Percentiles rank a stretch among this genome's conserved stretches.
Evolutionary conservation across 2,329 filamentous ascomycete species (phyloP).

Genomic region (Septoria linicola): DNA sequence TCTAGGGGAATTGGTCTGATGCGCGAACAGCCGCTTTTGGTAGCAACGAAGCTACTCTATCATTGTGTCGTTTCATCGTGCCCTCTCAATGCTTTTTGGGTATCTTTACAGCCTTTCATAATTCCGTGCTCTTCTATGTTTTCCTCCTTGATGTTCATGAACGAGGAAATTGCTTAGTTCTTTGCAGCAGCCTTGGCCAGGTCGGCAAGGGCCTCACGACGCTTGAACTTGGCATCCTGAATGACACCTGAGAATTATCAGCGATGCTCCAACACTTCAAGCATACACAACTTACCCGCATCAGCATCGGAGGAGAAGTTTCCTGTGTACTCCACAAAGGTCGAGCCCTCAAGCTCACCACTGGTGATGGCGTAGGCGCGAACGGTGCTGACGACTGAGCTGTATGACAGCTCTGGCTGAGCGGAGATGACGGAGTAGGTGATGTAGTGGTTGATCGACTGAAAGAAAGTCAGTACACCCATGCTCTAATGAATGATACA

Average conservation of each 20-base stretch:
- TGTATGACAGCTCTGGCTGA: slow-evolving; percentile 64
- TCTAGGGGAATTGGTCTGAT: too few relatives aligned
- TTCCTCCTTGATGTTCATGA: neutral
- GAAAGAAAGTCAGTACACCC: neutral
- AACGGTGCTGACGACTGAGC: slow-evolving; percentile 65
- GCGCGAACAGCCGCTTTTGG: too few relatives aligned
- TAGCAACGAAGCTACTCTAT: neutral
- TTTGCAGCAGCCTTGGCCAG: slow-evolving; percentile 51
- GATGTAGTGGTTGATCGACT: slow-evolving; percentile 72
- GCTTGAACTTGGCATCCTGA: slow-evolving; percentile 74
- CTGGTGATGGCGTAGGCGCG: slow-evolving; percentile 65
- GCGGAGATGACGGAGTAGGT: slow-evolving; percentile 70
- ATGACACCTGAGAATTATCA: slow-evolving; percentile 57
- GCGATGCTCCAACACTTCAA: neutral
- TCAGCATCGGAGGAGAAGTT: slow-evolving; percentile 71
- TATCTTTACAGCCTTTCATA: slow-evolving; percentile 3
- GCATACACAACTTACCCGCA: slow-evolving; percentile 53
- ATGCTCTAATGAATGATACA: too few relatives aligned
- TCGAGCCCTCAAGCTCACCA: slow-evolving; percentile 62
- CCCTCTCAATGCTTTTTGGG: slow-evolving; percentile 11
- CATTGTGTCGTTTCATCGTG: slow-evolving; percentile 13
- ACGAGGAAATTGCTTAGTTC: slow-evolving; percentile 21
- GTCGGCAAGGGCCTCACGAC: slow-evolving; percentile 67
- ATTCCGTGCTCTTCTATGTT: neutral
- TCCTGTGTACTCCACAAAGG: slow-evolving; percentile 66